Evolutionary conservation across 306 rosid genomes (phyloP), one percentile per base, ranked within the genome.

Genomic region (Acacia crassicarpa): DNA sequence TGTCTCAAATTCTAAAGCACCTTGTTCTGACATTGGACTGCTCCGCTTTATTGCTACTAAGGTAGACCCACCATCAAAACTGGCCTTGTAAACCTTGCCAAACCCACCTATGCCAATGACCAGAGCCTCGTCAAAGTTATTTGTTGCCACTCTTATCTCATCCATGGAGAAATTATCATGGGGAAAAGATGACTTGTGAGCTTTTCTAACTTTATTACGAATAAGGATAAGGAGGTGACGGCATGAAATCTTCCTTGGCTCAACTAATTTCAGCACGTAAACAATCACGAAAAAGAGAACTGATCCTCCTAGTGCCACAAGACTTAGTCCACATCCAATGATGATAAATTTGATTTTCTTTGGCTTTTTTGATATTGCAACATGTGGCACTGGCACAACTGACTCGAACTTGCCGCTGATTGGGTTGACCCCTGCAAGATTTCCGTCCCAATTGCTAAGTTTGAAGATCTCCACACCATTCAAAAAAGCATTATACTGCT

Each of bases 391-490:
- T 9, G 11, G 76, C 48, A 19, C 65, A 6, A 23, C 27, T 51
- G 83, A 81, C 27, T 17, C 20, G 4, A 15, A 46, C 17, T 79
- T 61, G 23, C 41, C 16, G 12, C 23, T 22, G 53, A 22, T 38
- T 15, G 81, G 85, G 9, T 82, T 82, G 19, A 35, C 53, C 38
- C 77, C 85, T 19, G 81, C 80, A 9, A 82, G 81, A 76, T 75
- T 80, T 73, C 76, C 79, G 54, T 51, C 84, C 22, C 5, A 9
- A 38, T 1, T 9, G 73, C 83, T 82, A 19, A 87, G 61, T 53
- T 87, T 84, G 22, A 87, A 84, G 33, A 82, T 48, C 76, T 84
- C 90, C 9, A 76, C 88, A 30, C 90, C 90, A 56, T 87, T 87
- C 81, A 87, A 32, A 81, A 20, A 75, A 45, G 72, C 16, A 76